Evolutionary conservation across 2,329 filamentous ascomycete species (phyloP).

Genomic region (Phialemoniopsis sp.): DNA sequence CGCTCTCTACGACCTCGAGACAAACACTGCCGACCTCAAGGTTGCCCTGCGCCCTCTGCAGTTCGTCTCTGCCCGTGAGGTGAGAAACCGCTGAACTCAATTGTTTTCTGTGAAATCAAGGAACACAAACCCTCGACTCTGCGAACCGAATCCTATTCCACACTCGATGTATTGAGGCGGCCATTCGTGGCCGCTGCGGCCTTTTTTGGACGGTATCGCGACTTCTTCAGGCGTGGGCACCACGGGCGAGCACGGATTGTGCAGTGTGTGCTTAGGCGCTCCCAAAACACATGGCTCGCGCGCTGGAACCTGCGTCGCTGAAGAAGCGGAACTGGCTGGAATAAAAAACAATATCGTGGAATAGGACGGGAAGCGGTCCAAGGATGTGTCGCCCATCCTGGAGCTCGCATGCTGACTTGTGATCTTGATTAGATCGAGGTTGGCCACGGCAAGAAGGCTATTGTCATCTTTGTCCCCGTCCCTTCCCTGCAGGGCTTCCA

Average conservation of each 20-base stretch:
- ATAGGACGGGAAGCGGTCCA: conserved; percentile 76
- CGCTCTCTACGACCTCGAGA: conserved; percentile 98
- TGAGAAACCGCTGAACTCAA: conserved; percentile 58
- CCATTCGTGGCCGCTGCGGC: too few species aligned
- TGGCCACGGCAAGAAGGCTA: conserved; percentile 99
- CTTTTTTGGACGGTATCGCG: too few species aligned
- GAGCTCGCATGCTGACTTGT: conserved; percentile 74
- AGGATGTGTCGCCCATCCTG: conserved; percentile 54
- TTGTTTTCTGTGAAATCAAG: conserved; percentile 17
- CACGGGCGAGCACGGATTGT: too few species aligned
- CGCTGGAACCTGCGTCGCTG: conserved; percentile 4
- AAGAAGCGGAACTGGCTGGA: conserved; percentile 8
- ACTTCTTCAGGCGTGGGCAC: too few species aligned
- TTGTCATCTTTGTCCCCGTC: conserved; percentile 99
- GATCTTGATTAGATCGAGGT: conserved; percentile 89
- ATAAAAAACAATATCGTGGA: conserved; percentile 38
- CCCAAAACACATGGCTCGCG: too few species aligned
- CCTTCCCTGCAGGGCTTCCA: conserved; percentile 98
- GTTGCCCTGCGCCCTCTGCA: conserved; percentile 93
- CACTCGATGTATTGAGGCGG: conserved; percentile 3
- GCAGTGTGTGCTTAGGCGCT: too few species aligned
- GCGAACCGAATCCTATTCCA: conserved; percentile 37
- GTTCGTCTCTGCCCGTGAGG: conserved; percentile 98
- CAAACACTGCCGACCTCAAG: conserved; percentile 98
- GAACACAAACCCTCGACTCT: conserved; percentile 6